Evolutionary conservation across 2,329 filamentous ascomycete species (phyloP), one percentile per base, ranked within the genome.

Genomic region (Ceratocystis cacaofunesta): DNA sequence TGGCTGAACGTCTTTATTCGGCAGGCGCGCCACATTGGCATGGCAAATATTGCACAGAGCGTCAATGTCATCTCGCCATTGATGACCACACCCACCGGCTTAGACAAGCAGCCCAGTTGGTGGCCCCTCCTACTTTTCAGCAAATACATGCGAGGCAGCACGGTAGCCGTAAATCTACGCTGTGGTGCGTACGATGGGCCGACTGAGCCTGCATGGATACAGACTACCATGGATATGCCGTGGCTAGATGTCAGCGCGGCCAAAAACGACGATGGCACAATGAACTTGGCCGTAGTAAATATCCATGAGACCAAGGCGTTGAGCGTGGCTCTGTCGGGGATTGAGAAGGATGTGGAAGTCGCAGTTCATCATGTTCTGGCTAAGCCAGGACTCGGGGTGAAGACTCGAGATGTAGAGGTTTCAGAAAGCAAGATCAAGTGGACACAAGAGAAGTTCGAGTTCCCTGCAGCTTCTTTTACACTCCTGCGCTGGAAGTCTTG

Each of bases 31-130:
- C 79, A 87, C 74, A 75, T 92, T 46, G 87, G 85, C 70, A 91
- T 91, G 87, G 86, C 87, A 44, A 90, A 87, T 72, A 86, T 92
- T 66, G 88, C 88, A 1, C 88, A 91, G 74, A 84, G 79, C 62
- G 86, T 91, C 69, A 91, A 92, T 72, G 88, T 91, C 66, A 90
- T 91, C 70, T 84, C 82, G 0, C 88, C 88, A 1, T 78, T 91
- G 10, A 89, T 90, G 85, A 91, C 88, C 0, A 85, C 78, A 1
- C 76, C 78, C 64, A 74, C 78, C 0, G 86, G 87, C 0, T 74
- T 90, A 60, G 73, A 85, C 61, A 86, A 85, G 76, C 88, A 91
- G 76, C 83, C 87, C 0, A 89, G 83, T 2, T 91, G 86, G 85
- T 90, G 85, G 84, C 85, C 87, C 5, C 76, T 90, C 61, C 78